Evolutionary conservation across 768 basidiomycete genomes (phyloP), one percentile per base, ranked within the genome.

Genomic region (Amanita muscaria): DNA sequence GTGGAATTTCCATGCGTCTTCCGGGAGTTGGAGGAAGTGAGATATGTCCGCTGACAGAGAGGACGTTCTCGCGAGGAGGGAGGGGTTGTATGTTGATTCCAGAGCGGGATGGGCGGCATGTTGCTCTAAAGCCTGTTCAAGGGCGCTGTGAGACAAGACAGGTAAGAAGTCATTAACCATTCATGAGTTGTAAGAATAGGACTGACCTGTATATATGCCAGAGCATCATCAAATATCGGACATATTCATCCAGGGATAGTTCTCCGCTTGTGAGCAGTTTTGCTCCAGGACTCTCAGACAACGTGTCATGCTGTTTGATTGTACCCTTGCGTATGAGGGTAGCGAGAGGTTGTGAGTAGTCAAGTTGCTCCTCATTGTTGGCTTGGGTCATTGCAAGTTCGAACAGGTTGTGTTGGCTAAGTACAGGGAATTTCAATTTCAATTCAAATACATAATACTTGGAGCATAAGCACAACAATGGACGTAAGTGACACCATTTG

Each of bases 181-280:
- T 29, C 16, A n/a, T 5, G 4, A 18, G 30, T 27, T 5, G 5
- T 18, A 14, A 18, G 38, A 27, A 6, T 21, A 12, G 10, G 42
- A 64, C 79, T 61, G 53, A 88, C 85, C 76, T 66, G 64, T 89
- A 91, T 21, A 90, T 64, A 53, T 85, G 73, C 78, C 82, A 88
- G 18, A 89, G 73, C 68, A 83, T 77, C 68, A 87, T 79, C 34
- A 87, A 68, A 61, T 78, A 83, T 38, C 73, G 70, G 12, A 79
- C 62, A 58, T 88, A 88, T 56, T 85, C 83, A 33, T 74, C 69
- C 57, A 72, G 70, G 42, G 68, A 64, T 27, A 86, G 68, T 46
- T 72, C 66, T 8, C 83, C 83, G 42, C 70, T 71, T 16, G 76
- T 66, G 32, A 87, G 65, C 37, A 72, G 72, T 36, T 61, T 63